Evolutionary conservation across 345 rosid genomes (phyloP).

Genomic region (Adansonia digitata): DNA sequence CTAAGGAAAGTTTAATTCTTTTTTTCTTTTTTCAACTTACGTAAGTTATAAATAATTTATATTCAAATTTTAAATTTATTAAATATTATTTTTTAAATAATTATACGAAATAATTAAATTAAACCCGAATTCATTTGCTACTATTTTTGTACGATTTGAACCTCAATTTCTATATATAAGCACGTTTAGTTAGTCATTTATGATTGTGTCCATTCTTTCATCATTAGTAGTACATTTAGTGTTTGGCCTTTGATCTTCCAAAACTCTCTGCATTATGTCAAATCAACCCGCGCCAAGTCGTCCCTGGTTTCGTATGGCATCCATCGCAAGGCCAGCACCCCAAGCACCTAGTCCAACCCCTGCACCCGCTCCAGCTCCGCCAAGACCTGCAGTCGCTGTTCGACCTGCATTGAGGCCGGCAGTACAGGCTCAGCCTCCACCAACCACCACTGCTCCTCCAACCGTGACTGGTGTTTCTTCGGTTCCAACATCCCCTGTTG

Average conservation of each 20-base stretch:
- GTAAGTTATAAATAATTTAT: no score
- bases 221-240: background rate
- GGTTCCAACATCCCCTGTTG: conserved; percentile 32
- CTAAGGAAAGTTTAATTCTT: background rate
- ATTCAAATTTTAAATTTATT: background rate
- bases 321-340: conserved; percentile 33
- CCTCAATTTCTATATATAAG: conserved; percentile 22
- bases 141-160: background rate
- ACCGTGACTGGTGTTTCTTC: conserved; percentile 2
- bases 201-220: background rate
- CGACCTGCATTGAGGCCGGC: conserved; percentile 33
- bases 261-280: conserved; percentile 26
- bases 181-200: background rate
- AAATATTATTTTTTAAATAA: background rate
- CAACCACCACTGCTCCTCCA: conserved; percentile 4
- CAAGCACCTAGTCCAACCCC: conserved; percentile 27
- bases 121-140: no score
- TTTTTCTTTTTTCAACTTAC: no score
- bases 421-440: conserved; percentile 22
- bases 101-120: no score
- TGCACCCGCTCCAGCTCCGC: conserved; percentile 29
- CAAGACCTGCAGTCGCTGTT: conserved; percentile 18
- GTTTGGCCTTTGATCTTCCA: background rate
- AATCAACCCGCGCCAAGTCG: conserved; percentile 37
- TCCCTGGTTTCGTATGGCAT: conserved; percentile 50